These are phyloP conservation scores for Pythium aphanidermatum DNA, from an alignment of 352 stramenopile species.

Conservation along the genomic window DNA sequence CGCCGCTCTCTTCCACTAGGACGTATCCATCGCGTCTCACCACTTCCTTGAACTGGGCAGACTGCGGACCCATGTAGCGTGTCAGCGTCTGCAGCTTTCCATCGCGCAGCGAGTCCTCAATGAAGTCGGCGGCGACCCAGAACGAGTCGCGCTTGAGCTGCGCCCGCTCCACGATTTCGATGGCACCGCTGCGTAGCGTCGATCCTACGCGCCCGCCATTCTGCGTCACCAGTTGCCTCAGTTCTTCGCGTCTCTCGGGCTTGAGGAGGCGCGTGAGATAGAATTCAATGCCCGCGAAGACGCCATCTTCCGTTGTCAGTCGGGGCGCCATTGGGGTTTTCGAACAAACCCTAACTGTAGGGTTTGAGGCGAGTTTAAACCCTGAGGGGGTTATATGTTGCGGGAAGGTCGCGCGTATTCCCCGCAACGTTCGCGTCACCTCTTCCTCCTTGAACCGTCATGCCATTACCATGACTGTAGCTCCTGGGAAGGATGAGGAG, in stretches of 20 bases:
- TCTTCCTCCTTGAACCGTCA: background rate
- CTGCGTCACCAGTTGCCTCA: constrained; percentile 23
- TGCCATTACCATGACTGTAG: background rate
- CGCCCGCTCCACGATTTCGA: constrained; percentile 38
- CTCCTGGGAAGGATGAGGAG: constrained; percentile 1
- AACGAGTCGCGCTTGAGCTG: constrained; percentile 19
- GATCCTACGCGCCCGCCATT: constrained; percentile 30
- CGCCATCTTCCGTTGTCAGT: too few species aligned
- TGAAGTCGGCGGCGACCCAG: constrained; percentile 41
- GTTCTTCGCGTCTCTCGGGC: constrained; percentile 14
- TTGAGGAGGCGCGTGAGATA: constrained; percentile 28
- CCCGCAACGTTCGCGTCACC: constrained; percentile 6
- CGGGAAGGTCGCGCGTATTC: background rate
- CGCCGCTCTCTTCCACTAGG: too few species aligned
- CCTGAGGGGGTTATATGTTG: constrained; percentile 4
- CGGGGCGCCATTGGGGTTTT: background rate
- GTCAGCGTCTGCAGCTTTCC: too few species aligned
- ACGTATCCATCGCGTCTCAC: too few species aligned
- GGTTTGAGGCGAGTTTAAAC: too few species aligned
- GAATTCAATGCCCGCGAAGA: constrained; percentile 30
- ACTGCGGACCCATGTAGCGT: too few species aligned
- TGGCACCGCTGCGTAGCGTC: background rate
- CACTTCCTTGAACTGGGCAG: constrained; percentile 30
- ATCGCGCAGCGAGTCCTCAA: constrained; percentile 38
- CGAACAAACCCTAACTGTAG: constrained; percentile 8